A percentile compares a stretch with the other conserved stretches of the same genome.
These are phyloP conservation scores for Fusarium anguioides DNA, from an alignment of 2,329 filamentous ascomycete genomes.

Conservation along the genomic window DNA sequence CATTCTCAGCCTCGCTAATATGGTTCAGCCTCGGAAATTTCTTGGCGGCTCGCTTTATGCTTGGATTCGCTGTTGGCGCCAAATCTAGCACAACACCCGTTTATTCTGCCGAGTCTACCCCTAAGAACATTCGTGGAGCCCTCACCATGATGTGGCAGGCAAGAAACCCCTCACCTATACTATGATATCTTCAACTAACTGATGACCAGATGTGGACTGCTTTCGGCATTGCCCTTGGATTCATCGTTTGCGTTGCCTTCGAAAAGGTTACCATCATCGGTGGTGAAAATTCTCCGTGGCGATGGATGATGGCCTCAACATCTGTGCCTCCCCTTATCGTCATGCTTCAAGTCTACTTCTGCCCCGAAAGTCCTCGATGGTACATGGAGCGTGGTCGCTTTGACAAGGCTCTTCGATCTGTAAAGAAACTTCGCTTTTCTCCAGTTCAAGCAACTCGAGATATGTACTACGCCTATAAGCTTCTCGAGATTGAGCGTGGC, in stretches of 20 bases:
- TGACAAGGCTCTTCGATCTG: slow-evolving; percentile 57
- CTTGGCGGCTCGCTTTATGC: slow-evolving; percentile 49
- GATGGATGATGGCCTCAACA: slow-evolving; percentile 61
- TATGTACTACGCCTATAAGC: slow-evolving; percentile 61
- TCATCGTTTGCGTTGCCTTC: slow-evolving; percentile 51
- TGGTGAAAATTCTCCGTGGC: slow-evolving; percentile 46
- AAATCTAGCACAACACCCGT: slow-evolving; percentile 52
- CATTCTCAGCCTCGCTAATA: neutral
- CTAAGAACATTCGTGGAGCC: slow-evolving; percentile 53
- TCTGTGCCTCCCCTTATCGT: slow-evolving; percentile 65
- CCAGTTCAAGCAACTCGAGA: slow-evolving; percentile 62
- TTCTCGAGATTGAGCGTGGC: slow-evolving; percentile 48
- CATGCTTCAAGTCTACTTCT: slow-evolving; percentile 63
- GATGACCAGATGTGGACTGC: slow-evolving; percentile 44
- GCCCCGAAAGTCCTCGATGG: slow-evolving; percentile 65
- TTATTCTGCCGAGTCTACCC: slow-evolving; percentile 52
- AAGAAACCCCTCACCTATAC: neutral
- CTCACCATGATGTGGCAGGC: slow-evolving; percentile 54
- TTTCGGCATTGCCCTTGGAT: slow-evolving; percentile 56
- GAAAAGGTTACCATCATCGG: slow-evolving; percentile 49
- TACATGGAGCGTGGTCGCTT: slow-evolving; percentile 62
- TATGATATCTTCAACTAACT: neutral
- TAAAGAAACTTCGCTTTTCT: slow-evolving; percentile 59
- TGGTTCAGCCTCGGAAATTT: slow-evolving; percentile 35
- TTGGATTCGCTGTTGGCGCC: slow-evolving; percentile 53